Evolutionary conservation across 2,329 filamentous ascomycete species (phyloP).

Genomic region (Decorospora gaudefroyi): DNA sequence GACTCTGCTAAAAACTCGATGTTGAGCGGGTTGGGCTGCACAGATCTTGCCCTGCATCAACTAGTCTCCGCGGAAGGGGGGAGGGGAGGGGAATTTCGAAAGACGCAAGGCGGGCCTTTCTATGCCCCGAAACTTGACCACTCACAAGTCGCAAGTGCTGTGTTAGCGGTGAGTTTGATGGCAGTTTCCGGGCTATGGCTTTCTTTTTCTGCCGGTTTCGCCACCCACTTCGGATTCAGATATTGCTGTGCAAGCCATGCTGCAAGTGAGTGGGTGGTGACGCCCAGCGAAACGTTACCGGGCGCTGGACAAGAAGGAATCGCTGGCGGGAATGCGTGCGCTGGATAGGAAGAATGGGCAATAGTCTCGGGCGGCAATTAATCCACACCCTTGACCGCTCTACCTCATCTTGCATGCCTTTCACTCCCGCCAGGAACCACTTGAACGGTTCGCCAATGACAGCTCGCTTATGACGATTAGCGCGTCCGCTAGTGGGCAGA

Average conservation of each 20-base stretch:
- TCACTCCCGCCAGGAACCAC: conserved; percentile 21
- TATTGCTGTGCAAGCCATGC: conserved; percentile 6
- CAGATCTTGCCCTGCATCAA: conserved; percentile 29
- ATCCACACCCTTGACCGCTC: conserved; percentile 22
- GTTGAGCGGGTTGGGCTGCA: conserved; percentile 22
- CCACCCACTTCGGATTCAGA: conserved; percentile 12
- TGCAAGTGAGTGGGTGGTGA: conserved; percentile 9
- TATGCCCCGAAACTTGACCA: conserved; percentile 21
- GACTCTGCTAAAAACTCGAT: conserved; percentile 15
- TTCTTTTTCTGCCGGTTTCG: conserved; percentile 15
- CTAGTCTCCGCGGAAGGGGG: conserved; percentile 12
- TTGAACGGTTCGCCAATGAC: conserved; percentile 22
- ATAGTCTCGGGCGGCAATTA: conserved; percentile 13
- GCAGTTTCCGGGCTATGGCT: conserved; percentile 14
- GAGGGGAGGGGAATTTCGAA: conserved; percentile 11
- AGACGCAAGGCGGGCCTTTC: conserved; percentile 28
- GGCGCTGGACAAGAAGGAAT: conserved; percentile 1
- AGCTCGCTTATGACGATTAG: conserved; percentile 6
- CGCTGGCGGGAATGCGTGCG: conserved; percentile 2
- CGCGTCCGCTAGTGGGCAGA: conserved; percentile 6
- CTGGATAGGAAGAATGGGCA: no score
- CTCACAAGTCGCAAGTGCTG: conserved; percentile 14
- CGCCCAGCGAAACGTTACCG: conserved; percentile 3
- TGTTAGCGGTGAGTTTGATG: conserved; percentile 33
- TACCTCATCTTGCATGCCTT: conserved; percentile 27